Evolutionary conservation across 306 rosid genomes (phyloP), one percentile per base, ranked within the genome.

Genomic region (Herpetospermum pedunculosum): DNA sequence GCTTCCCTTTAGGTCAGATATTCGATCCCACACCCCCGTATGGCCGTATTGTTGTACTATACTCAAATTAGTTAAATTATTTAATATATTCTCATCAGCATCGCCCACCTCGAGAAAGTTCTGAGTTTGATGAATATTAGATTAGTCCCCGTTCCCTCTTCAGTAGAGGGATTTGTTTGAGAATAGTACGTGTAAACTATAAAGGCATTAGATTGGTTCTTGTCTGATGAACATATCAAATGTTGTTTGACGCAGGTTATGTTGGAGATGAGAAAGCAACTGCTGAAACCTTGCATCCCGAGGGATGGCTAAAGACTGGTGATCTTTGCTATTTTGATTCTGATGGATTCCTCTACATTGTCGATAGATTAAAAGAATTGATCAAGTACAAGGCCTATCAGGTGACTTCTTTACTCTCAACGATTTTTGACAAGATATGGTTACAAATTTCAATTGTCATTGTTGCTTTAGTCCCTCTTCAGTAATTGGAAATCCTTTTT

Each of bases 271-370:
- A 91, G 8, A 87, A 87, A 73, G 92, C 99, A 21, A 89, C 96
- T 5, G 81, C 82, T 30, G 97, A 88, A 81, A 91, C 96, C 49
- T 77, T 94, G 76, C 88, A 85, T 84, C 71, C 96, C n/a, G 88
- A 88, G 29, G 97, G 98, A 23, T 94, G 98, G 98, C 77, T 91
- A 26, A 94, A 89, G 85, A 91, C 97, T 0, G 97, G 98, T 0
- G 98, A 94, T 88, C 97, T 94, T 70, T 94, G 97, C 76, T 87
- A 84, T 79, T 94, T 94, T 78, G 96, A 94, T 75, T 86, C 92
- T n/a, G 84, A 86, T 37, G 97, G 98, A 28, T 89, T 71, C 76
- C 84, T 94, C 35, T 91, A 76, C 80, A 83, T 94, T 25, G 92
- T 94, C 26, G 98, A 91, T 77, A 86, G 97, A 50, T 80, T 94